Evolutionary conservation across 1,139 yeast genomes (phyloP).

Genomic region (Yamadazyma diospyri): DNA sequence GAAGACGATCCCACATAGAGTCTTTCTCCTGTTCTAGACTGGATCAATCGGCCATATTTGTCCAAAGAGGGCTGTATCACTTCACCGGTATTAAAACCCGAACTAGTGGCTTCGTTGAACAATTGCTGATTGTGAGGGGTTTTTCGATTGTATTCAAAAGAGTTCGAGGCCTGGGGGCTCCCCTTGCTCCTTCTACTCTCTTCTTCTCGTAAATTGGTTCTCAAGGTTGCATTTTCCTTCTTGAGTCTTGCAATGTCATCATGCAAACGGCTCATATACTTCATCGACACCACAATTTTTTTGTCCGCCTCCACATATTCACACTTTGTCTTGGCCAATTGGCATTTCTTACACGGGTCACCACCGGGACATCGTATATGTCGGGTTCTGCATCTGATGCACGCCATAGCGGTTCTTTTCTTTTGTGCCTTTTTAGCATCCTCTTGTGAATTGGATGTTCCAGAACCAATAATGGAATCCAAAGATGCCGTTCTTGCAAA

Average conservation of each 20-base stretch:
- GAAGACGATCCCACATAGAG: conserved; percentile 78
- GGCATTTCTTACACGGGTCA: conserved; percentile 69
- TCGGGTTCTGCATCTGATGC: conserved; percentile 69
- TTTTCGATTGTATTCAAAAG: conserved; percentile 14
- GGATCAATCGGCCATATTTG: conserved; percentile 65
- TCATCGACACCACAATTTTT: conserved; percentile 74
- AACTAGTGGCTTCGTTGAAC: conserved; percentile 11
- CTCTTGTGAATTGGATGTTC: background rate
- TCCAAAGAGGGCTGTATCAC: conserved; percentile 66
- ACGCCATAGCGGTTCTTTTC: conserved; percentile 43
- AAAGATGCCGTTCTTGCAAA: background rate
- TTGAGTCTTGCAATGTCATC: conserved; percentile 56
- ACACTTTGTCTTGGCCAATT: conserved; percentile 55
- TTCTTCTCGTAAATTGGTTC: conserved; percentile 41
- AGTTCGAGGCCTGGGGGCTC: conserved; percentile 11
- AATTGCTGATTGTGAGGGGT: conserved; percentile 15
- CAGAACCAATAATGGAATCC: too few species aligned
- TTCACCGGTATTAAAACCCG: conserved; percentile 26
- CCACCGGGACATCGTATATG: conserved; percentile 85
- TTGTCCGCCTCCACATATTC: conserved; percentile 77
- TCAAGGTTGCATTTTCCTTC: conserved; percentile 52
- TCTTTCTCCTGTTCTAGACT: conserved; percentile 70
- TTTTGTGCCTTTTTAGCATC: conserved; percentile 5
- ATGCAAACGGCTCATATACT: conserved; percentile 65
- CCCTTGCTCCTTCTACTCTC: conserved; percentile 15